phyloP scores from a whole-genome alignment of 176 grass and related monocot species.

The Rhynchospora tenuis region DNA sequence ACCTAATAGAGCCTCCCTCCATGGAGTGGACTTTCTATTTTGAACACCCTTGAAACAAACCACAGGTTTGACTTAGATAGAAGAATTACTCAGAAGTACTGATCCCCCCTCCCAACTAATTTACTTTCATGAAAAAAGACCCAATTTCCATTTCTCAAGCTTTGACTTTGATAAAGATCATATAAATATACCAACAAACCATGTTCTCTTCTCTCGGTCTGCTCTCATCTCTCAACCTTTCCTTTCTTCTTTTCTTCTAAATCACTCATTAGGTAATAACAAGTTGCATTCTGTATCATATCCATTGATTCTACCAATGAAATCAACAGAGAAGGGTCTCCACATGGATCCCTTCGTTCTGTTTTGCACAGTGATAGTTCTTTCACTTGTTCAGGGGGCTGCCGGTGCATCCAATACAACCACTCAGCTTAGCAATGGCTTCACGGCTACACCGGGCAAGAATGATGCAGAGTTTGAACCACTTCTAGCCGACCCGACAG shows the following conservation, averaged over 20 bases:
- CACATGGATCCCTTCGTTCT: not conserved
- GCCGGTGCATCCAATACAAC: not conserved
- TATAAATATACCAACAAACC: constrained; percentile 14
- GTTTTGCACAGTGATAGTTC: not conserved
- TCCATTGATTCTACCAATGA: constrained; percentile 2
- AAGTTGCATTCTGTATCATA: not conserved
- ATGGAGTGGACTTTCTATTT: constrained; percentile 11
- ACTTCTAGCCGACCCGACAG: constrained; percentile 28
- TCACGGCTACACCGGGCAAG: constrained; percentile 31
- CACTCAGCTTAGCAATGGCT: constrained; percentile 27
- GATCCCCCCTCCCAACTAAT: not conserved
- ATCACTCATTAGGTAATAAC: not conserved
- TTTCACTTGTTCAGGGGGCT: constrained; percentile 1
- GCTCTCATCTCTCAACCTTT: not conserved
- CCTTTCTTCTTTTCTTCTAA: not conserved
- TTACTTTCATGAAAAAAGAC: constrained; percentile 1
- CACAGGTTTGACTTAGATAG: not conserved
- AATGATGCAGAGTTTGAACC: constrained; percentile 42
- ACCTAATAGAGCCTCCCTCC: not conserved
- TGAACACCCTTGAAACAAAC: not conserved
- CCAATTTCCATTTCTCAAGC: not conserved
- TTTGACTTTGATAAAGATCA: constrained; percentile 9
- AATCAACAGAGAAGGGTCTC: not conserved
- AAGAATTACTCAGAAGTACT: not conserved
- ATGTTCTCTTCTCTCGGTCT: constrained; percentile 4